Evolutionary conservation across 352 stramenopile species (phyloP).

Genomic region (Phytophthora constricta): DNA sequence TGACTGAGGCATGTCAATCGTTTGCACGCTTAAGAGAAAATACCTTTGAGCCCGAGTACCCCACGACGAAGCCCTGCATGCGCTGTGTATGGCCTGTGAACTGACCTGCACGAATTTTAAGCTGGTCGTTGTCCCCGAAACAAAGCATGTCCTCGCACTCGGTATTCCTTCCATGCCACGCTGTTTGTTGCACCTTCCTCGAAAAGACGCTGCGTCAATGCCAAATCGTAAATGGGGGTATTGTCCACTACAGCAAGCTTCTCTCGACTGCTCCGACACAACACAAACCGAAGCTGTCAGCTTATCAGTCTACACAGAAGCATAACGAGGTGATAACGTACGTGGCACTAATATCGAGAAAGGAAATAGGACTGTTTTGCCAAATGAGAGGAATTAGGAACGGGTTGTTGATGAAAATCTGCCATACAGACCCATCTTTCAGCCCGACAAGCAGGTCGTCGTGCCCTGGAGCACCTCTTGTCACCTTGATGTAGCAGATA

Average conservation of each 20-base stretch:
- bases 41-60: conserved; percentile 92
- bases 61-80: conserved; percentile 93
- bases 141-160: conserved; percentile 96
- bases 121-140: conserved; percentile 86
- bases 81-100: conserved; percentile 91
- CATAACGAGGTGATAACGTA: too few relatives aligned
- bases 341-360: conserved; percentile 89
- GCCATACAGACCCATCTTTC: conserved; percentile 91
- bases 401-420: conserved; percentile 95
- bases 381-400: conserved; percentile 94
- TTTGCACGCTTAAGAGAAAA: conserved; percentile 92
- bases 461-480: conserved; percentile 84
- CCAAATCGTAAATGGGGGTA: conserved; percentile 91
- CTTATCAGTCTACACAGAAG: too few relatives aligned
- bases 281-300: too few relatives aligned
- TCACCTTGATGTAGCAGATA: conserved; percentile 94
- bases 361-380: conserved; percentile 86
- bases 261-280: conserved; percentile 75
- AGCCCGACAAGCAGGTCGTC: conserved; percentile 93
- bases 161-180: conserved; percentile 95
- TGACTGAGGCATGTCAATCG: conserved; percentile 92
- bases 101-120: conserved; percentile 92
- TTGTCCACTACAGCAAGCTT: conserved; percentile 93
- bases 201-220: conserved; percentile 91
- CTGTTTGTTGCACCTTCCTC: conserved; percentile 87